Percentiles rank a stretch among this genome's conserved stretches.
Conservation (phyloP, 371 early-diverging fungal species). For the Racocetra persica region DNA sequence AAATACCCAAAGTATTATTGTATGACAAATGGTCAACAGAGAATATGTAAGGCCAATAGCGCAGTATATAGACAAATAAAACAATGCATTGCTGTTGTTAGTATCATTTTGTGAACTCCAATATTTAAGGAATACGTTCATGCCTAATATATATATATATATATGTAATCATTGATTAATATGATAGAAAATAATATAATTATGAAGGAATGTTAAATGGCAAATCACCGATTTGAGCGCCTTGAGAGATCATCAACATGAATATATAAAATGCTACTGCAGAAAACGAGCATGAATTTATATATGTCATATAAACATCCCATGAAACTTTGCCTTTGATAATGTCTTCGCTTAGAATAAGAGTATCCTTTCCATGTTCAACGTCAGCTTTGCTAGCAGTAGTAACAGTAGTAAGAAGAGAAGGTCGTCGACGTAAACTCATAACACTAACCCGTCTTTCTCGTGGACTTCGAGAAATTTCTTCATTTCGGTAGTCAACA, state of each 20-base stretch:
- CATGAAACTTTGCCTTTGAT: constrained; percentile 82
- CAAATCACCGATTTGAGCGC: constrained; percentile 44
- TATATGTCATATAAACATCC: constrained; percentile 78
- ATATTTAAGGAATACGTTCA: constrained; percentile 77
- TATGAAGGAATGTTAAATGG: not conserved
- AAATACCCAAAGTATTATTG: constrained; percentile 78
- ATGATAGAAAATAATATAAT: not conserved
- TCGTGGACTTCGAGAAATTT: constrained; percentile 15
- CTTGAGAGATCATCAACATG: constrained; percentile 67
- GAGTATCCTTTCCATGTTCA: constrained; percentile 49
- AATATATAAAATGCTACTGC: constrained; percentile 63
- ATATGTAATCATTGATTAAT: too few relatives aligned
- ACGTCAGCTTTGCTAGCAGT: constrained; percentile 35
- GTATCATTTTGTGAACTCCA: constrained; percentile 64
- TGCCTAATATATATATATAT: constrained; percentile 45
- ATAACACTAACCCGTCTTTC: constrained; percentile 33
- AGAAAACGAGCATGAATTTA: constrained; percentile 71
- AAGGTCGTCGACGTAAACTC: constrained; percentile 21
- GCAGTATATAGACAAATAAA: constrained; percentile 83
- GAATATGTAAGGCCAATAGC: constrained; percentile 74
- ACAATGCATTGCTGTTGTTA: constrained; percentile 54
- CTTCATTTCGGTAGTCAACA: constrained; percentile 17
- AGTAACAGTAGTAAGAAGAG: not conserved
- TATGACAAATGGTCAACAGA: constrained; percentile 72
- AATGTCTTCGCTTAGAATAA: constrained; percentile 79